Evolutionary conservation across 2,329 filamentous ascomycete species (phyloP), one percentile per base, ranked within the genome.

Genomic region (Fusarium ramigenum): DNA sequence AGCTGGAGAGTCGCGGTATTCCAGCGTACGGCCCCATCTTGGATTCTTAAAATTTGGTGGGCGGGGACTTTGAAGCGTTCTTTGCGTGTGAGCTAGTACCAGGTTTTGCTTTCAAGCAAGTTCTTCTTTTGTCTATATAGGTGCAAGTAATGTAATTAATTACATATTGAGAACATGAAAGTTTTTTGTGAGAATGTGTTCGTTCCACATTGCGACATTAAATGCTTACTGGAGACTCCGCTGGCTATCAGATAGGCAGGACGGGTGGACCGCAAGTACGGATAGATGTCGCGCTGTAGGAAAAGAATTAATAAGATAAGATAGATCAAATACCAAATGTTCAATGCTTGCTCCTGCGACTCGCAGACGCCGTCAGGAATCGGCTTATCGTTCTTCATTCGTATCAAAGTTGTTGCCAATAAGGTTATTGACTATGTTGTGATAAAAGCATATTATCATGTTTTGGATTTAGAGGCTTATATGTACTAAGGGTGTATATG

Each of bases 21-120:
- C 85, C 88, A 9, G 90, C 90, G 9, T 93, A 87, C 81, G 92
- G 91, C 6, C 90, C 91, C 4, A 91, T 93, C 72, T 92, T 90
- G 79, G 92, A 93, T 57, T 76, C 74, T 3, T 76, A 43, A 37
- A 19, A 6, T 25, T 30, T 43, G 43, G 23, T 14, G 9, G 40
- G 40, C 10, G 7, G 11, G 18, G 23, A n/a, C 15, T 36, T n/a
- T 15, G 9, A 30, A n/a, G 44, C 16, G 18, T 30, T 66, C n/a
- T 16, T 18, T 46, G 18, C 18, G 40, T 3, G 5, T 15, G 40
- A 32, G 50, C 23, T 25, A 32, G 11, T n/a, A 14, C 30, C 15
- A n/a, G 30, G 21, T 18, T 47, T 8, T 25, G 25, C 23, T 42
- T 37, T 9, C 14, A 4, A 58, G 14, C 47, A 53, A 42, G 34